These are phyloP conservation scores for Pisolithus microcarpus DNA, from an alignment of 768 basidiomycete species.

Conservation along the genomic window DNA sequence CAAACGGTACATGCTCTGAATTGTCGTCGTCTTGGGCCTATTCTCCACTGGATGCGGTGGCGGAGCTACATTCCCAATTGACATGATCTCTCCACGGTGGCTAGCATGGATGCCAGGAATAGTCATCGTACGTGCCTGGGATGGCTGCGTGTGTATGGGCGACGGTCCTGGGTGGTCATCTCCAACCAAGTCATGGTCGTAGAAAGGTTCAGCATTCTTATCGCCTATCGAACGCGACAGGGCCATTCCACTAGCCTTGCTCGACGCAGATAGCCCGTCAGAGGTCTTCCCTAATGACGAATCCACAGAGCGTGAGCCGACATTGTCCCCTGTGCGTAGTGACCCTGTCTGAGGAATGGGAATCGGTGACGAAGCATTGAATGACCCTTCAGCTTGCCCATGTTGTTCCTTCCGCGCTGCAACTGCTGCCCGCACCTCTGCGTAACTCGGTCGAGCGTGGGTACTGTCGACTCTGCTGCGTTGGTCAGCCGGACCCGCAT, in stretches of 20 bases:
- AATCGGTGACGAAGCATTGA: conserved; percentile 27
- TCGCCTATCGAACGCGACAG: conserved; percentile 32
- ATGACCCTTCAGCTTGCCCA: conserved; percentile 22
- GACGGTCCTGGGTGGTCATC: conserved; percentile 30
- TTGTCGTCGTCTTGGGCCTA: conserved; percentile 41
- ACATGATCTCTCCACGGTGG: conserved; percentile 80
- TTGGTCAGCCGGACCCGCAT: conserved; percentile 34
- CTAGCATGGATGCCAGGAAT: conserved; percentile 85
- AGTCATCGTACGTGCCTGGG: conserved; percentile 70
- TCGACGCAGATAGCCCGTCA: conserved; percentile 17
- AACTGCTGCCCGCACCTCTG: conserved; percentile 69
- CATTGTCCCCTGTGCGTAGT: conserved; percentile 17
- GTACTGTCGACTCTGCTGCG: conserved; percentile 29
- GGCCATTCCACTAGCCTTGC: conserved; percentile 23
- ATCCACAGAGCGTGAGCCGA: conserved; percentile 20
- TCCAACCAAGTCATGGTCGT: conserved; percentile 24
- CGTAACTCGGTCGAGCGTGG: conserved; percentile 54
- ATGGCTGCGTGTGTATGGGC: conserved; percentile 68
- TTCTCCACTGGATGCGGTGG: conserved; percentile 32
- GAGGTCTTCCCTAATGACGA: conserved; percentile 12
- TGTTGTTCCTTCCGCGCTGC: conserved; percentile 50
- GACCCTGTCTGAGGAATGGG: conserved; percentile 25
- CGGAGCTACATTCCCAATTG: conserved; percentile 70
- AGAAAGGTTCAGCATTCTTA: conserved; percentile 20
- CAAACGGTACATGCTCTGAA: conserved; percentile 66